These are phyloP conservation scores for Coemansia sp. DNA, from an alignment of 192 early-diverging fungal species.

Conservation along the genomic window DNA sequence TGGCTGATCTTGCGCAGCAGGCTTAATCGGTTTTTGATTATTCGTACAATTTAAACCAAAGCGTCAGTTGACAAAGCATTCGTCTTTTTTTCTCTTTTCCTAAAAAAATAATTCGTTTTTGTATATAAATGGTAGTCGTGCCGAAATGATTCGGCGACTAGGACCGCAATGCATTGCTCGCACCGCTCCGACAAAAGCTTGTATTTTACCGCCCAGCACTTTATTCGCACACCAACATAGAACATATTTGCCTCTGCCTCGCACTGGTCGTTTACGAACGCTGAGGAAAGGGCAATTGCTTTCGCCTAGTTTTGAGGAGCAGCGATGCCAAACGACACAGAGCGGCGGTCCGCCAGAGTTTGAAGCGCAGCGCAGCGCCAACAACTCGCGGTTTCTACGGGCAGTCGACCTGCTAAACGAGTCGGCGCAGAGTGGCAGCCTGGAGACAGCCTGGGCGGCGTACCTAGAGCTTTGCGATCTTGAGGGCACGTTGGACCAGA, in stretches of 20 bases:
- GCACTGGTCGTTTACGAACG: neutral
- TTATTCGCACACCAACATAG: neutral
- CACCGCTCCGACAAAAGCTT: neutral
- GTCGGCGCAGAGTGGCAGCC: neutral
- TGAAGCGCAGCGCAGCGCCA: conserved; percentile 1
- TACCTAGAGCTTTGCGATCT: conserved; percentile 32
- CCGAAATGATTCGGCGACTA: conserved; percentile 25
- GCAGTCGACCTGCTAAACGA: conserved; percentile 23
- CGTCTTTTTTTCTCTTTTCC: neutral
- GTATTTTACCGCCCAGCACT: neutral
- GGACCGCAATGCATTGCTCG: neutral
- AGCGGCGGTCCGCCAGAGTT: neutral
- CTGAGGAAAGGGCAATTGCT: neutral
- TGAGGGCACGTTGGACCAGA: conserved; percentile 21
- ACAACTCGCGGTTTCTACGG: conserved; percentile 18
- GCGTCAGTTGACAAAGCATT: neutral
- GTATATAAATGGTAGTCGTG: conserved; percentile 9
- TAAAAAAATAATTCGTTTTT: neutral
- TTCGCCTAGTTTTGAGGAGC: neutral
- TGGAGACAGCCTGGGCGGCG: conserved; percentile 41
- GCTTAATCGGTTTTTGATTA: neutral
- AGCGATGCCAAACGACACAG: conserved; percentile 1
- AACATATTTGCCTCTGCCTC: neutral
- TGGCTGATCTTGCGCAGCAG: conserved; percentile 13
- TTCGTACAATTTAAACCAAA: neutral